Conservation (phyloP, 495 filamentous ascomycete genomes). For the Talaromyces proteolyticus region DNA sequence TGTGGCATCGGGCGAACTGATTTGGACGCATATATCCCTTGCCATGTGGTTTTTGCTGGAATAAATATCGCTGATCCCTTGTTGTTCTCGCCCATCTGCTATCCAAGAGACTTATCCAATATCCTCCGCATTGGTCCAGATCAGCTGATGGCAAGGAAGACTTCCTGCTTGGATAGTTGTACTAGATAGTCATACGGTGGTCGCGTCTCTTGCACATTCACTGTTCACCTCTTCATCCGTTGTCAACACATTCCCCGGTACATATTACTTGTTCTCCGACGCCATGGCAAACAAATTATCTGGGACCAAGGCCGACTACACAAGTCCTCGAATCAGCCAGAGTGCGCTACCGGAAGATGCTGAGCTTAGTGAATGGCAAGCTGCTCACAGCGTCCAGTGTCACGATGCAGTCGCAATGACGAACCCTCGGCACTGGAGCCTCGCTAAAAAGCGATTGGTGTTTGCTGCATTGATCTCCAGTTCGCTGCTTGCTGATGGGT, state of each 20-base stretch:
- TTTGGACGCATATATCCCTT: background rate
- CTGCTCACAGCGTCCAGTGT: background rate
- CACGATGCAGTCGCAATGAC: background rate
- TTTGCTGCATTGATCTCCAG: constrained; percentile 31
- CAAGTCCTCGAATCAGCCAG: background rate
- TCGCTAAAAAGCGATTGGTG: constrained; percentile 23
- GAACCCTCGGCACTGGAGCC: constrained; percentile 23
- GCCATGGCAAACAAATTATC: background rate
- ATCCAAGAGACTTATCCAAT: too few relatives aligned
- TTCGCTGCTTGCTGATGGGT: constrained; percentile 32
- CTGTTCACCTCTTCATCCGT: background rate
- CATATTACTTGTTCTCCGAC: background rate
- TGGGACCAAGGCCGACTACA: background rate
- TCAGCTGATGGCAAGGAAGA: background rate
- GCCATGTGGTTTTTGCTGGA: background rate
- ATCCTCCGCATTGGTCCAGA: too few relatives aligned
- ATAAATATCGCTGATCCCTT: background rate
- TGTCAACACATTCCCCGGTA: background rate
- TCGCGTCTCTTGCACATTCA: background rate
- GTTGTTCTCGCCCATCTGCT: background rate
- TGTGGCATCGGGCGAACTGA: background rate
- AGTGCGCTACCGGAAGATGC: background rate
- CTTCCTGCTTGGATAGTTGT: too few relatives aligned
- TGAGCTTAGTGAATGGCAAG: background rate
- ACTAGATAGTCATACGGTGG: too few relatives aligned